Evolutionary conservation across 2,329 filamentous ascomycete species (phyloP), one percentile per base, ranked within the genome.

Genomic region (Purpureocillium lavendulum): DNA sequence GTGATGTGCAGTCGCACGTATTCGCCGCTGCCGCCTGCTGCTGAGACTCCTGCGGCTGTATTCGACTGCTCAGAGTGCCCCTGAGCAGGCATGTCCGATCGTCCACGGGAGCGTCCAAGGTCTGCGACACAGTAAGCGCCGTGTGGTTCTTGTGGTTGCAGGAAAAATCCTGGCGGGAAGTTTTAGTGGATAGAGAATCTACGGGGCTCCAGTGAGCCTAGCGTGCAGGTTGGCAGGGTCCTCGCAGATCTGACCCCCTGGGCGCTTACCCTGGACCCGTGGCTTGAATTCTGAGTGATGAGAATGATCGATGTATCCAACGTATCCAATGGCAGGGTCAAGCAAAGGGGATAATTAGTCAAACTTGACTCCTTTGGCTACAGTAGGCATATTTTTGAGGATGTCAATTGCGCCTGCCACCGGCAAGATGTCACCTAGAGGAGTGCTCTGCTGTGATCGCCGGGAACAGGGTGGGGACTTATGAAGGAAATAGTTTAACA

Each of bases 1-100:
- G 86, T 83, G 52, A 98, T 92, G 64, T 98, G 87, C 39, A 98
- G 75, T 35, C 63, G 56, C 9, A 54, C 56, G 30, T 52, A 62
- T 33, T 57, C 55, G 48, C 45, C 45, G 33, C 38, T 30, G 39
- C 43, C 40, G 39, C 33, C 48, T 39, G 44, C 48, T 39, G 44
- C 29, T 26, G 48, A 33, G 16, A 41, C 16, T 11, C 40, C 36
- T 35, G 15, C 24, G 33, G 28, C 24, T 12, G 36, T 34, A 18
- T 37, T 38, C 10, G 35, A 13, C 11, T 24, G 38, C 28, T 36
- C 31, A 14, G 41, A 40, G 3, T 40, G 39, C 29, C 41, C 16
- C 43, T 49, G 51, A 44, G 40, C 41, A 40, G 47, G 46, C 54
- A 57, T 57, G 16, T 45, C 54, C 39, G 44, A 36, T 26, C 33